Conservation (phyloP, 495 filamentous ascomycete species). For the Talaromyces trachyspermus region DNA sequence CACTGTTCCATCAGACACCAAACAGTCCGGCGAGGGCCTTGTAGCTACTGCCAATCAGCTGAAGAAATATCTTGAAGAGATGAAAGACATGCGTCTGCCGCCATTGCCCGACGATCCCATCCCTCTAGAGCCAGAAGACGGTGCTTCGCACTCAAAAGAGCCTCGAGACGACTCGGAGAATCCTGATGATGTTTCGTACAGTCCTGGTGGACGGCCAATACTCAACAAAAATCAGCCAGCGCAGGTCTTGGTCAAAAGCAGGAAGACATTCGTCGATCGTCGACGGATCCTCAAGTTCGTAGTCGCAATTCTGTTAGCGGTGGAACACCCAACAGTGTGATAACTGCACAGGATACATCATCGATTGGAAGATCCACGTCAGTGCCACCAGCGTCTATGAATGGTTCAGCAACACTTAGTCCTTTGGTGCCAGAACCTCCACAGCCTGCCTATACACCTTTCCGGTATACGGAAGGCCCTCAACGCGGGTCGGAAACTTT, state of each 20-base stretch:
- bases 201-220: conserved; percentile 43
- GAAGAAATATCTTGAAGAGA: not conserved
- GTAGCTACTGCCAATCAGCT: too few species aligned
- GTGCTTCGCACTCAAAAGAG: not conserved
- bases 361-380: conserved; percentile 24
- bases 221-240: conserved; percentile 8
- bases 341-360: too few species aligned
- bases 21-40: conserved; percentile 10
- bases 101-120: conserved; percentile 9
- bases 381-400: conserved; percentile 19
- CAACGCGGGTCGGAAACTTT: conserved; percentile 39
- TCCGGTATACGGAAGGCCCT: conserved; percentile 40
- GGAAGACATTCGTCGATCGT: conserved; percentile 12
- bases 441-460: conserved; percentile 39
- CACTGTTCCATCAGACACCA: conserved; percentile 7
- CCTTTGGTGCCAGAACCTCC: conserved; percentile 29
- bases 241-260: not conserved
- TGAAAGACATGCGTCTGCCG: not conserved
- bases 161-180: conserved; percentile 14
- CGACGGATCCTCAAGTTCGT: conserved; percentile 15
- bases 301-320: conserved; percentile 10
- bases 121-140: conserved; percentile 6
- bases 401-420: conserved; percentile 17
- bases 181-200: conserved; percentile 30
- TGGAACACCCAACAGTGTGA: conserved; percentile 4